These are phyloP conservation scores for Podosphaera aphanis DNA, from an alignment of 2,329 filamentous ascomycete genomes.

Conservation along the genomic window DNA sequence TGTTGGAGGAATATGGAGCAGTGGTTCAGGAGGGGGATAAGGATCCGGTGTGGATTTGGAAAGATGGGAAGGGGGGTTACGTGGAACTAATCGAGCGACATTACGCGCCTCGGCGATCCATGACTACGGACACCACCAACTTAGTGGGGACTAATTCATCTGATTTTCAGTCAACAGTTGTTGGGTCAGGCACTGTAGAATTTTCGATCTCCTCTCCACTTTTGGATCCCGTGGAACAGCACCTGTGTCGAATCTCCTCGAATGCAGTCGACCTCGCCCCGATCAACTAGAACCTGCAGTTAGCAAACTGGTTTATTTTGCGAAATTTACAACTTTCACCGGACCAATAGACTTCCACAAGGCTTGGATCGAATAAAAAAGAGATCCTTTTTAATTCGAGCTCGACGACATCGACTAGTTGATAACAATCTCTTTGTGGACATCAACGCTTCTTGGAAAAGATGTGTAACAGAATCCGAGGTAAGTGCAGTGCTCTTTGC, in stretches of 20 bases:
- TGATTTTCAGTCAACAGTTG: not conserved
- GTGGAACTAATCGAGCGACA: not conserved
- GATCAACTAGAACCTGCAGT: too few species aligned
- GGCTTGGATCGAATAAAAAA: too few species aligned
- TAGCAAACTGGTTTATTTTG: too few species aligned
- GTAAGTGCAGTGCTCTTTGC: too few species aligned
- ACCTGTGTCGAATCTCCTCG: not conserved
- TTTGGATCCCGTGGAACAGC: not conserved
- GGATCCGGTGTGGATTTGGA: not conserved
- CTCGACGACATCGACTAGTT: too few species aligned
- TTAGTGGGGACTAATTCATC: not conserved
- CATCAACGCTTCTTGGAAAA: too few species aligned
- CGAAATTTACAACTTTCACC: too few species aligned
- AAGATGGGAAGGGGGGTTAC: not conserved
- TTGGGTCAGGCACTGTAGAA: not conserved
- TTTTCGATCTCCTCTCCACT: not conserved
- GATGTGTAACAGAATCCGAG: too few species aligned
- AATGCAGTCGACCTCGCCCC: not conserved
- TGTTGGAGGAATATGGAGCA: too few species aligned
- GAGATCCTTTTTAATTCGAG: too few species aligned
- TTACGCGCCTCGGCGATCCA: not conserved
- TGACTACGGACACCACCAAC: not conserved
- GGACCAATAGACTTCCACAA: too few species aligned
- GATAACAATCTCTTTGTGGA: too few species aligned
- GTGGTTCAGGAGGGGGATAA: not conserved